These are phyloP conservation scores for Xylariaceae sp. DNA, from an alignment of 2,329 filamentous ascomycete genomes.

Conservation along the genomic window DNA sequence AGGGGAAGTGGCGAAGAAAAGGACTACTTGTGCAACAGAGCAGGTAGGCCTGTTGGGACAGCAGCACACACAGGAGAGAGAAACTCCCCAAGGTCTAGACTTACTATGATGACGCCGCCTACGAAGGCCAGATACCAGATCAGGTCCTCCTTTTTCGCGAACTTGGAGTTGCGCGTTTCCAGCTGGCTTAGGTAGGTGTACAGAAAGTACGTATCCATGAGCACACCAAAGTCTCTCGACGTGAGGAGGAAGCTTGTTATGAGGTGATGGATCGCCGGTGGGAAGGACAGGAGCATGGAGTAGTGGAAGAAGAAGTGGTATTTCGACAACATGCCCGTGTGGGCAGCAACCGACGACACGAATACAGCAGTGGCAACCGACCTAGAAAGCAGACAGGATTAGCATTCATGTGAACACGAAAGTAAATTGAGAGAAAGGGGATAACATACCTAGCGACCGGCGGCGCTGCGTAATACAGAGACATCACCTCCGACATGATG, in stretches of 20 bases:
- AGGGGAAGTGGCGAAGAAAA: slow-evolving; percentile 4
- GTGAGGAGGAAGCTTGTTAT: slow-evolving; percentile 40
- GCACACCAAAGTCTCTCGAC: slow-evolving; percentile 41
- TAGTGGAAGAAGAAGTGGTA: slow-evolving; percentile 50
- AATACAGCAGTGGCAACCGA: slow-evolving; percentile 62
- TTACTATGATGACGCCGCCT: slow-evolving; percentile 69
- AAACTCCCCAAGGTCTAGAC: slow-evolving; percentile 35
- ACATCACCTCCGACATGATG: slow-evolving; percentile 37
- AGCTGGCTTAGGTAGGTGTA: slow-evolving; percentile 73
- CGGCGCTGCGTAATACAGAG: slow-evolving; percentile 37
- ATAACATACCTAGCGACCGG: slow-evolving; percentile 38
- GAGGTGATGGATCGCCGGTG: slow-evolving; percentile 42
- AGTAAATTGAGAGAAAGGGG: background rate
- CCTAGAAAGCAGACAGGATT: slow-evolving; percentile 39
- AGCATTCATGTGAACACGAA: slow-evolving; percentile 6
- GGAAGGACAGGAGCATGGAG: slow-evolving; percentile 48
- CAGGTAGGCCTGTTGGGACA: background rate
- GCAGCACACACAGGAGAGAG: slow-evolving; percentile 2
- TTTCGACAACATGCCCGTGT: slow-evolving; percentile 50
- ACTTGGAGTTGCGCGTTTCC: slow-evolving; percentile 66
- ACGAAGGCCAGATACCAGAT: slow-evolving; percentile 76
- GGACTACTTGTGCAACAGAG: background rate
- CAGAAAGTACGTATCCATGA: slow-evolving; percentile 67
- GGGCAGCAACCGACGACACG: slow-evolving; percentile 54
- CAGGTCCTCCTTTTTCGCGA: slow-evolving; percentile 70